Evolutionary conservation across 129 eudicot genomes (phyloP), one percentile per base, ranked within the genome.

Genomic region (Pittosporum tobira): DNA sequence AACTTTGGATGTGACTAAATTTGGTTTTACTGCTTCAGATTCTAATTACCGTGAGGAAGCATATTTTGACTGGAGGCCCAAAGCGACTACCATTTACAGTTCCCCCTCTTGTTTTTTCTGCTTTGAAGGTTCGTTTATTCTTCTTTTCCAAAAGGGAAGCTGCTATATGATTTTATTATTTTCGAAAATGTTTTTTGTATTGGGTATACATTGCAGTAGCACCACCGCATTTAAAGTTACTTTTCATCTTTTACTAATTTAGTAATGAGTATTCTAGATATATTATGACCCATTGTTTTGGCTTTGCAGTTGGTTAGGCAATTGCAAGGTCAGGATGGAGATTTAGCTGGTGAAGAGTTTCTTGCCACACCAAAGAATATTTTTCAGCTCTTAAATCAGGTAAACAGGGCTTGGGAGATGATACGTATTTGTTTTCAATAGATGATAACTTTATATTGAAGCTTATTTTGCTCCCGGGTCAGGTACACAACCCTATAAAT

Each of bases 101-200:
- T 62, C 99, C 99, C 49, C 84, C 99, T 71, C 84, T 93, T 42
- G 99, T 87, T 37, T 84, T 87, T 67, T 81, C 99, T 71, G 85
- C 94, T 57, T 80, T 93, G 68, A 83, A 81, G 99, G 99, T 93
- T 74, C 59, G 80, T 27, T 50, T 51, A 29, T 25, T 16, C 53
- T 38, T 52, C 19, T 45, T 24, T 65, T 42, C 24, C 15, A 37
- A 24, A 27, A 28, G 47, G 30, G 15, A 10, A 50, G 28, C 36
- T 55, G 46, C 52, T 29, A 52, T 19, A 40, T 27, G 12, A 14
- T 23, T 42, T 43, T 54, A 18, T 64, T 64, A 19, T 24, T 47
- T 50, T 42, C n/a, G n/a, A n/a, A n/a, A n/a, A 12, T 55, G 2
- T 19, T 23, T 25, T 19, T 7, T 60, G 20, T 6, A 16, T 4